phyloP scores from a whole-genome alignment of 129 eudicot species.

The Arctium lappa region DNA sequence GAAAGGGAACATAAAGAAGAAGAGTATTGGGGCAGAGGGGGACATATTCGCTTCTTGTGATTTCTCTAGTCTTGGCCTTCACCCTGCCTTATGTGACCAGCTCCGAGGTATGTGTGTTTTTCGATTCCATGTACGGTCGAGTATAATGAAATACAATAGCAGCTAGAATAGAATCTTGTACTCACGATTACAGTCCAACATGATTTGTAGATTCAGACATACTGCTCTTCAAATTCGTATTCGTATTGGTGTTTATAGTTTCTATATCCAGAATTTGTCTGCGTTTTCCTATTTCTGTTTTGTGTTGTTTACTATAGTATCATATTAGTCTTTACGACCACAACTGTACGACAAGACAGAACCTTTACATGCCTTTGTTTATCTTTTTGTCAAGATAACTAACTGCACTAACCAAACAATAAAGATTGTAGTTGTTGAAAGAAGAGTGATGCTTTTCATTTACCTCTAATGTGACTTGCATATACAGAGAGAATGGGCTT shows the following conservation, averaged over 20 bases:
- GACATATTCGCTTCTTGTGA: constrained; percentile 71
- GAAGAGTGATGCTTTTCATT: background rate
- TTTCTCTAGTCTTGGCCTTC: constrained; percentile 78
- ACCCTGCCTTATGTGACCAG: constrained; percentile 63
- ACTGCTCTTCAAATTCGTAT: background rate
- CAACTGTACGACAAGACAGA: background rate
- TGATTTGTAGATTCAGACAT: background rate
- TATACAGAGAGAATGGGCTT: constrained; percentile 76
- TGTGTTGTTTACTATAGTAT: background rate
- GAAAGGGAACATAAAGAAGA: constrained; percentile 16
- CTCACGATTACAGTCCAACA: background rate
- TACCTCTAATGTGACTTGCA: background rate
- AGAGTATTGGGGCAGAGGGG: background rate
- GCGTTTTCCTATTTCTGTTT: background rate
- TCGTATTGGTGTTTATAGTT: background rate
- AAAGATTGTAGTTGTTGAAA: background rate
- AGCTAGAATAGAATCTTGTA: background rate
- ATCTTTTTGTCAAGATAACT: background rate
- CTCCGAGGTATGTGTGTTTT: constrained; percentile 51
- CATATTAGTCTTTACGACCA: background rate
- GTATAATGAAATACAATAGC: background rate
- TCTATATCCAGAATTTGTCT: background rate
- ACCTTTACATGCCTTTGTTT: background rate
- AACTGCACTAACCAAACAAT: background rate
- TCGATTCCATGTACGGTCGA: background rate